Evolutionary conservation across 768 basidiomycete genomes (phyloP), one percentile per base, ranked within the genome.

Genomic region (Rhodotorula toruloides): DNA sequence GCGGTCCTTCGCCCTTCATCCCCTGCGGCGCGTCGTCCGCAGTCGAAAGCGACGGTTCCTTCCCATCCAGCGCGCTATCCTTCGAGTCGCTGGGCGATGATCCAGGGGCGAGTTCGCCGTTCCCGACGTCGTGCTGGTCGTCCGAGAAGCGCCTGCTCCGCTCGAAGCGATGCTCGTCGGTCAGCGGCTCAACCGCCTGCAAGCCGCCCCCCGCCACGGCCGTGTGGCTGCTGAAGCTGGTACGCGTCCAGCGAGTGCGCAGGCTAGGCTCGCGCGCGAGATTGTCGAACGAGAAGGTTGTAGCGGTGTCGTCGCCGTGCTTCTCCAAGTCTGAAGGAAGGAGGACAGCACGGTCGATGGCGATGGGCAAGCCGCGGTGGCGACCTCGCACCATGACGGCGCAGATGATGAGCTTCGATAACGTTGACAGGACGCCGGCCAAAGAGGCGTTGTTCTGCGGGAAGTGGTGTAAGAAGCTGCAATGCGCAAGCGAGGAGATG

Each of bases 381-480:
- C 74, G 70, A 7, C 75, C 75, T 22, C 96, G 88, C 67, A 99
- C 82, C 90, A 98, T 98, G 72, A 98, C 91, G 16, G 84, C 77
- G 74, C 85, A 86, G 36, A 97, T 72, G 63, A 98, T 85, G 42
- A 98, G 82, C 77, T 98, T 98, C 0, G 91, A 92, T 9, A 96
- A 77, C 0, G 87, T 83, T 21, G 82, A 80, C 63, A 93, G 85
- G 16, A 86, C 84, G 3, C 91, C 93, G 11, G 84, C 84, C 59
- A 97, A 83, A 0, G 89, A 90, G 73, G 84, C 90, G 75, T 89
- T 87, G 75, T 84, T 81, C 91, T 96, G 68, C 9, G 37, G 14
- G 54, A 21, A n/a, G n/a, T n/a, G n/a, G n/a, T n/a, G n/a, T n/a
- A n/a, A n/a, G n/a, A n/a, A n/a, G n/a, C n/a, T n/a, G n/a, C n/a